phyloP scores from a whole-genome alignment of 2,329 filamentous ascomycete genomes.

The Polytolypa hystricis region DNA sequence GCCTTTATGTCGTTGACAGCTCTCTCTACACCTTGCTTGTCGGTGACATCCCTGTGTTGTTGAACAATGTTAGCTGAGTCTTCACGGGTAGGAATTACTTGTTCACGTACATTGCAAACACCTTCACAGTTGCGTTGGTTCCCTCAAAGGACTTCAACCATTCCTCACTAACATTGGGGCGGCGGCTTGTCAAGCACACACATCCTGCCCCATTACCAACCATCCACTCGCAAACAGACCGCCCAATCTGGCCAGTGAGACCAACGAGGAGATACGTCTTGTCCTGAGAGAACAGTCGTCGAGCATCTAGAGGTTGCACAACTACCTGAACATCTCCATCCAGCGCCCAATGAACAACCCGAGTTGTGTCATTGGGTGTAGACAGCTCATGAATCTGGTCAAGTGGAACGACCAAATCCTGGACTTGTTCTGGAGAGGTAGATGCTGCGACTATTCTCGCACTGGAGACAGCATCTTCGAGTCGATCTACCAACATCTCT shows the following conservation, averaged over 20 bases:
- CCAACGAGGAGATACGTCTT: slow-evolving; percentile 12
- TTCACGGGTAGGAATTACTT: no score
- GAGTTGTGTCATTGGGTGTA: no score
- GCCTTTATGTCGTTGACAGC: slow-evolving; percentile 12
- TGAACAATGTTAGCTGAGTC: no score
- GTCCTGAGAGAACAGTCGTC: background rate
- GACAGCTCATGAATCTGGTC: no score
- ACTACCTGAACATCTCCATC: background rate
- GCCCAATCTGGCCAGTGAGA: slow-evolving; percentile 9
- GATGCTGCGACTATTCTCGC: no score
- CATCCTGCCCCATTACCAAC: slow-evolving; percentile 6
- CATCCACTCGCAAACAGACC: slow-evolving; percentile 9
- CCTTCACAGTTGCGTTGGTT: no score
- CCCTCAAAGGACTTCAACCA: no score
- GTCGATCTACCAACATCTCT: no score
- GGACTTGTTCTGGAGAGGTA: no score
- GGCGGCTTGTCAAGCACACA: slow-evolving; percentile 8
- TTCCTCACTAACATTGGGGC: slow-evolving; percentile 7
- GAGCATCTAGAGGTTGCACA: background rate
- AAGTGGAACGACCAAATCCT: no score
- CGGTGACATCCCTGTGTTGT: slow-evolving; percentile 5
- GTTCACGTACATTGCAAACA: no score
- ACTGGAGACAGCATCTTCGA: no score
- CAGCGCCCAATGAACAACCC: background rate
- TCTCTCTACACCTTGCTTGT: slow-evolving; percentile 9